These are phyloP conservation scores for Fusarium globosum DNA, from an alignment of 2,329 filamentous ascomycete genomes.

Conservation along the genomic window DNA sequence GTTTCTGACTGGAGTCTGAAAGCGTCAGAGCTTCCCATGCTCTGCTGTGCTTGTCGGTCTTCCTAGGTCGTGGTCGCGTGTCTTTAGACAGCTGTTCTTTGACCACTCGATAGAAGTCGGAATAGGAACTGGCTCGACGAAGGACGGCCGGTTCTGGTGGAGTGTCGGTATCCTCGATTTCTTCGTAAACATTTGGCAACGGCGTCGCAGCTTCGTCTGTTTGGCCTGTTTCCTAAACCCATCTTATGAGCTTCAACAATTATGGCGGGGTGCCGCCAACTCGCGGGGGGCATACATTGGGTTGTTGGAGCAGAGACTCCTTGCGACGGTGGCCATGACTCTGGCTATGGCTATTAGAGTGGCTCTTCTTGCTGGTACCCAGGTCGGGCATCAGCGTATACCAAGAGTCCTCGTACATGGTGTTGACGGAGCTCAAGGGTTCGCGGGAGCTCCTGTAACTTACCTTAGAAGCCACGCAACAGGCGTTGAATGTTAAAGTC, in stretches of 20 bases:
- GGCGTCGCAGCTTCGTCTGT: slow-evolving; percentile 63
- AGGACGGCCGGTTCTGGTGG: slow-evolving; percentile 74
- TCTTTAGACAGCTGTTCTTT: slow-evolving; percentile 67
- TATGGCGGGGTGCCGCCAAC: slow-evolving; percentile 21
- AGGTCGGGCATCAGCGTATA: slow-evolving; percentile 79
- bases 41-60: slow-evolving; percentile 54
- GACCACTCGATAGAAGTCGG: slow-evolving; percentile 77
- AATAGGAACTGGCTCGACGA: slow-evolving; percentile 78
- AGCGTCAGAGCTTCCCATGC: slow-evolving; percentile 64
- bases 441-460: slow-evolving; percentile 16
- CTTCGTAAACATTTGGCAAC: slow-evolving; percentile 69
- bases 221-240: slow-evolving; percentile 64
- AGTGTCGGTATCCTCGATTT: slow-evolving; percentile 63
- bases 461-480: slow-evolving; percentile 46
- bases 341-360: slow-evolving; percentile 56
- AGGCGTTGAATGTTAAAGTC: slow-evolving; percentile 41
- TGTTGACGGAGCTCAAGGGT: slow-evolving; percentile 40
- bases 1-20: slow-evolving; percentile 6
- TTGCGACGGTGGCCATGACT: slow-evolving; percentile 70
- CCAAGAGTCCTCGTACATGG: slow-evolving; percentile 87
- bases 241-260: slow-evolving; percentile 41
- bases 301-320: slow-evolving; percentile 75
- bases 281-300: slow-evolving; percentile 60
- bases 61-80: slow-evolving; percentile 53
- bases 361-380: slow-evolving; percentile 62